A percentile compares a stretch with the other conserved stretches of the same genome.
phyloP scores from a whole-genome alignment of 805 yeast genomes.

The Monosporozyma unispora region DNA sequence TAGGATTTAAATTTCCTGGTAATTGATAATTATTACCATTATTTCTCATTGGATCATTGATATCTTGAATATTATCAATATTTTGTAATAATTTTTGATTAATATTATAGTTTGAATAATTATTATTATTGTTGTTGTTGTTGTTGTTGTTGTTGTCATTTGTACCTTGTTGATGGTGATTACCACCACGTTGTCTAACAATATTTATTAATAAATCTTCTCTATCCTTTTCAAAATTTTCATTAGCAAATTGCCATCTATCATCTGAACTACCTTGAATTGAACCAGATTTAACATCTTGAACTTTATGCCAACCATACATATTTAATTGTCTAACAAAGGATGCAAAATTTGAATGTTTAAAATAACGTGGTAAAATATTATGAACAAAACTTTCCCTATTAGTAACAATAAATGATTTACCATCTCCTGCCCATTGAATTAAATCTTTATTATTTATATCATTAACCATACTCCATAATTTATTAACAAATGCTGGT shows the following conservation, averaged over 20 bases:
- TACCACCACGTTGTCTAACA: constrained; percentile 51
- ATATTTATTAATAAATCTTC: constrained; percentile 83
- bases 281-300: constrained; percentile 77
- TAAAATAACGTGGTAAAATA: constrained; percentile 85
- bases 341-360: constrained; percentile 90
- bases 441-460: constrained; percentile 58
- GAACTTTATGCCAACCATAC: constrained; percentile 99
- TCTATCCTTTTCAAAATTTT: constrained; percentile 63
- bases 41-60: constrained; percentile 2
- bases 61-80: constrained; percentile 10
- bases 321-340: constrained; percentile 94
- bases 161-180: not conserved
- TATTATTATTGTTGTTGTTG: not conserved
- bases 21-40: constrained; percentile 3
- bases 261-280: constrained; percentile 57
- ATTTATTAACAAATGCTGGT: constrained; percentile 87
- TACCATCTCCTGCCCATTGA: constrained; percentile 79
- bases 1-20: constrained; percentile 1
- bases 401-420: constrained; percentile 73
- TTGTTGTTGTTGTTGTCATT: not conserved
- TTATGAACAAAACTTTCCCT: constrained; percentile 74
- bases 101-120: not conserved
- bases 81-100: constrained; percentile 5
- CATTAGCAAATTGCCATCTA: constrained; percentile 80
- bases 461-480: constrained; percentile 95